A percentile compares a stretch with the other conserved stretches of the same genome.
Evolutionary conservation across 164 flowering plant species (phyloP).

Genomic region (Platanus orientalis): DNA sequence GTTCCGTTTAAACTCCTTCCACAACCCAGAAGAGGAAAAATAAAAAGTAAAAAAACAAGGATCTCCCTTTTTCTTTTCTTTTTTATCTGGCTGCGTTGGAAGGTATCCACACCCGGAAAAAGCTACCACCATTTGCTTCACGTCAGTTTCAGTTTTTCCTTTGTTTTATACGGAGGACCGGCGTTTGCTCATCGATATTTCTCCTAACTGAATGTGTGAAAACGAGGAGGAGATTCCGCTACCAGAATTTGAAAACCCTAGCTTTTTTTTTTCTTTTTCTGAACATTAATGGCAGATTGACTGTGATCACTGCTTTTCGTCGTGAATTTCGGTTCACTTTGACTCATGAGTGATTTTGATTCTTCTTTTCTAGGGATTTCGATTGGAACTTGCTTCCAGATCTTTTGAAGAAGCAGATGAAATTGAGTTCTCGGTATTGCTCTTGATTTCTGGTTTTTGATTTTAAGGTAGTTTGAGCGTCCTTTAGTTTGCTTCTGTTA

Average conservation of each 20-base stretch:
- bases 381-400: not conserved
- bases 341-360: not conserved
- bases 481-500: no score
- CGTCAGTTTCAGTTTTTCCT: constrained; percentile 2
- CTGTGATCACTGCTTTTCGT: not conserved
- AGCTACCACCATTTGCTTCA: no score
- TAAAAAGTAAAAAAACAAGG: no score
- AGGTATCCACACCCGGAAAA: no score
- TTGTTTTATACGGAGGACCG: not conserved
- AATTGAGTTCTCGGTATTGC: not conserved
- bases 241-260: no score
- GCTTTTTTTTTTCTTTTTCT: no score
- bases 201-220: constrained; percentile 6
- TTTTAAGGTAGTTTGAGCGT: no score
- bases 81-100: no score
- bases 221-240: constrained; percentile 3
- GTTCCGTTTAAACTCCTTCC: no score
- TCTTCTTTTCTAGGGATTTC: constrained; percentile 4
- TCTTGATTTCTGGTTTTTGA: not conserved
- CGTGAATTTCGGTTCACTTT: not conserved
- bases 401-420: not conserved
- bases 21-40: no score
- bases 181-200: not conserved
- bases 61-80: no score
- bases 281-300: not conserved